These are phyloP conservation scores for Metschnikowia dekortorum DNA, from an alignment of 805 yeast genomes.

Conservation along the genomic window DNA sequence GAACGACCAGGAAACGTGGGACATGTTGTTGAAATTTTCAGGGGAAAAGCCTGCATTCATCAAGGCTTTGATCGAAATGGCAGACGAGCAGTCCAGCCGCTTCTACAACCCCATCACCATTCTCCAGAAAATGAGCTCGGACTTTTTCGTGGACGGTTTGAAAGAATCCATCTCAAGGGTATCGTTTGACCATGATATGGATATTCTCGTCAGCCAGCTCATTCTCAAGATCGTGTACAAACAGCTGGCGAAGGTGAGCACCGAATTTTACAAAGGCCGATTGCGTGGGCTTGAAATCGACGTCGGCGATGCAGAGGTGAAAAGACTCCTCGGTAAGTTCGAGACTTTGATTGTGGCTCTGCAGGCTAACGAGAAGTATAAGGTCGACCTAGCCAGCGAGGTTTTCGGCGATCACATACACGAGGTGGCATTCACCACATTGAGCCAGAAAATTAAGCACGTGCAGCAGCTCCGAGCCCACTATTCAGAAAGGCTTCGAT, in stretches of 20 bases:
- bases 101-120: slow-evolving; percentile 63
- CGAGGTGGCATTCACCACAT: slow-evolving; percentile 10
- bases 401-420: slow-evolving; percentile 1
- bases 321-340: slow-evolving; percentile 24
- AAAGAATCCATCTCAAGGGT: slow-evolving; percentile 58
- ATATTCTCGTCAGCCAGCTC: slow-evolving; percentile 47
- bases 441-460: slow-evolving; percentile 19
- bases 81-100: slow-evolving; percentile 48
- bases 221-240: slow-evolving; percentile 39
- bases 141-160: slow-evolving; percentile 62
- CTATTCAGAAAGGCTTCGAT: not conserved
- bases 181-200: slow-evolving; percentile 56
- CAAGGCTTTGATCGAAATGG: slow-evolving; percentile 63
- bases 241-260: slow-evolving; percentile 27
- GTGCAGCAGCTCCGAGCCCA: slow-evolving; percentile 4
- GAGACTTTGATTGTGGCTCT: slow-evolving; percentile 20
- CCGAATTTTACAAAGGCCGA: slow-evolving; percentile 17
- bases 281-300: slow-evolving; percentile 29
- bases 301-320: slow-evolving; percentile 11
- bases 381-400: slow-evolving; percentile 7
- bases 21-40: slow-evolving; percentile 64
- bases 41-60: slow-evolving; percentile 72
- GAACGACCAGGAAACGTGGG: slow-evolving; percentile 78
- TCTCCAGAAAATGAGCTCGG: slow-evolving; percentile 57
- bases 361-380: not conserved